phyloP scores from a whole-genome alignment of 805 yeast species.

The Sugiyamaella valdiviana region DNA sequence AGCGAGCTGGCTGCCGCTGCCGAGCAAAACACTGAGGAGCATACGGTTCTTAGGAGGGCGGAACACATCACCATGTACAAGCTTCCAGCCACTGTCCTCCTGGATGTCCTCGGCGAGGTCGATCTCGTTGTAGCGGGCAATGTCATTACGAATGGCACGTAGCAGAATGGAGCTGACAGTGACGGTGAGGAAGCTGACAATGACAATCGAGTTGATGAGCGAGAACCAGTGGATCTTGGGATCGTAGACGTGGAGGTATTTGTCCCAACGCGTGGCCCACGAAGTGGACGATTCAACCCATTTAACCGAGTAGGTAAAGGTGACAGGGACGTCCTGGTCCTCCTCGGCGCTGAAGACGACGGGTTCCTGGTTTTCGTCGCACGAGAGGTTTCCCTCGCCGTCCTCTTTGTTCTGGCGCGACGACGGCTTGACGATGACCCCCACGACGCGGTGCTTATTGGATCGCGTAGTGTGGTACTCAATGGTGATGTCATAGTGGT shows the following conservation, averaged over 20 bases:
- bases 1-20: constrained; percentile 81
- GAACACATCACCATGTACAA: constrained; percentile 92
- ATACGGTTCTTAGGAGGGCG: constrained; percentile 70
- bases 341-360: constrained; percentile 33
- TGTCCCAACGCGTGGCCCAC: constrained; percentile 99
- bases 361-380: constrained; percentile 21
- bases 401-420: constrained; percentile 39
- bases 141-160: constrained; percentile 77
- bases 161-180: constrained; percentile 73
- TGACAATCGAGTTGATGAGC: constrained; percentile 73
- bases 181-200: constrained; percentile 69
- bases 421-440: constrained; percentile 69
- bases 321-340: constrained; percentile 52
- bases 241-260: constrained; percentile 83
- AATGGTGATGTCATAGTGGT: constrained; percentile 71
- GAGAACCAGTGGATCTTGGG: constrained; percentile 97
- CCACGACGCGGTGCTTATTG: constrained; percentile 78
- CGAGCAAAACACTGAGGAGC: constrained; percentile 72
- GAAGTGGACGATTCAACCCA: constrained; percentile 65
- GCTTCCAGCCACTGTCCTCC: constrained; percentile 96
- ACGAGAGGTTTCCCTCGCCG: constrained; percentile 15
- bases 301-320: constrained; percentile 75
- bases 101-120: constrained; percentile 75
- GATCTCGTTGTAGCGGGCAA: constrained; percentile 80
- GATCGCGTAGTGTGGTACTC: constrained; percentile 77